Base-by-base conservation (phyloP, 75 land plant species). In the Pinus albicaulis region DNA sequence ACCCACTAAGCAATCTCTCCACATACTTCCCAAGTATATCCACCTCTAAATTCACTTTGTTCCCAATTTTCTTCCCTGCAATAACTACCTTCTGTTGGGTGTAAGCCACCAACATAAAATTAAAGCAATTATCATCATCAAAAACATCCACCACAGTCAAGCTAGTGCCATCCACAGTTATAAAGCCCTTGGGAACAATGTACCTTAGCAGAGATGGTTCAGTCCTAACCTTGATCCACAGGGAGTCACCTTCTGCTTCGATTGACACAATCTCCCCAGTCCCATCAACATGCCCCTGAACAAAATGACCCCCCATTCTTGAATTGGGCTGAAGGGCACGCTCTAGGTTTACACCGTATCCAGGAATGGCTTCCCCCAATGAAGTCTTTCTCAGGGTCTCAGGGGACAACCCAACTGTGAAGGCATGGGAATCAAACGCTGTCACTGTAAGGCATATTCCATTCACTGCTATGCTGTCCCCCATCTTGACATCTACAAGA, bases 231-330 rank as follows among this genome's bases (percentile, higher is more conserved):
- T 90, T 96, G 61, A 96, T 79, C 99, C 98, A 96, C 63, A 96
- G 73, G 3, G 99, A 96, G 60, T 96, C 94, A 0, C 87, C 95
- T 57, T 96, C 99, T 2, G 84, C 82, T 17, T 38, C 78, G 76
- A 81, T 77, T 7, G 73, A 56, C 60, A 87, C 87, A 41, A 96
- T 96, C 72, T 91, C 89, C 36, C 99, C 99, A 1, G 99, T 96
- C 16, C 91, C 98, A 76, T 96, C 97, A n/a, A 95, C 97, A 60
- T 95, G 98, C 0, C 98, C 98, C 87, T 95, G 98, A 72, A 95
- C 94, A 60, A 93, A 95, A 80, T 95, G 98, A 7, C 98, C 98
- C 3, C 98, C 98, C 94, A 95, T 89, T 41, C 98, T 72, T 15
- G 94, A 83, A 25, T 63, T 55, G 2, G 95, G 95, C 72, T 61